Base-by-base conservation (phyloP, 768 basidiomycete species). In the Roridomyces roridus region DNA sequence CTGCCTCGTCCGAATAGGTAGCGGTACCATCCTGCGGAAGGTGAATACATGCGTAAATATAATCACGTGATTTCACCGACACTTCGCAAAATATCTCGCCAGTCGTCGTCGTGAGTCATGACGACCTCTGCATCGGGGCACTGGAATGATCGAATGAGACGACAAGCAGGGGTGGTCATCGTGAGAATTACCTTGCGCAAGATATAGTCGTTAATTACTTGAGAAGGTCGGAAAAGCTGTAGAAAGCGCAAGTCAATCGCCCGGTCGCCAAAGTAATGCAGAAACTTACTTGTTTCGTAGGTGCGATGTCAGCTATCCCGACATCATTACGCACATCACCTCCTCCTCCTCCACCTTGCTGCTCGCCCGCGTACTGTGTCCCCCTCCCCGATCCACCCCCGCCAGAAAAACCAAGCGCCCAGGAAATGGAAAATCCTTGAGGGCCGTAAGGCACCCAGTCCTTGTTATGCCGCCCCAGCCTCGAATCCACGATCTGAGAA, bases 61-160 rank as follows among this genome's bases (percentile, higher is more conserved):
- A n/a, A n/a, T n/a, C n/a, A n/a, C n/a, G n/a, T n/a, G n/a, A n/a
- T n/a, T n/a, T n/a, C n/a, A n/a, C n/a, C n/a, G n/a, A n/a, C n/a
- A n/a, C n/a, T n/a, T n/a, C n/a, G 37, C 14, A 50, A 34, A 39
- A 59, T 42, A 48, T 46, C 46, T 17, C 28, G 21, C 57, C 57
- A 59, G 20, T 59, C 51, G 17, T 59, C 57, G 41, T 59, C 57
- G 17, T 59, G 57, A 2, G 37, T 59, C 11, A 59, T 42, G 1
- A 42, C 46, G 12, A 47, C 46, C 18, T 25, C 29, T 18, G 53
- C 46, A 8, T 55, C 46, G 8, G 53, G 46, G 34, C 8, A 15
- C 53, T 55, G 21, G n/a, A 29, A 14, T 11, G 10, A 3, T 34
- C 31, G 15, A 34, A 15, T 34, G 10, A 34, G 31, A 34, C 31